These are phyloP conservation scores for Incumbomyces lentus DNA, from an alignment of 2,329 filamentous ascomycete genomes.

Conservation along the genomic window DNA sequence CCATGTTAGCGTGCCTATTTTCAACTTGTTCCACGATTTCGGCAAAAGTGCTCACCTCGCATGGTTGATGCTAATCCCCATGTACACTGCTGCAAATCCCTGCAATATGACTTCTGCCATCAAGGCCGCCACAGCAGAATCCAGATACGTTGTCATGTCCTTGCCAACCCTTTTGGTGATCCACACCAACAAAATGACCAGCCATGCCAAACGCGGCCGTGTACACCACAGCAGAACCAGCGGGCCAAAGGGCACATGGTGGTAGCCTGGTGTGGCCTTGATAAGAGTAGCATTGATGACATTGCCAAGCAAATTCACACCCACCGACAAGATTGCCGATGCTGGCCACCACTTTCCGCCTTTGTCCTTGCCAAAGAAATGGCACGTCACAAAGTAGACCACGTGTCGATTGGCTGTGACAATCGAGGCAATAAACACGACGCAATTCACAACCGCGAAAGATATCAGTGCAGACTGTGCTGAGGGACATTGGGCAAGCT, in stretches of 20 bases:
- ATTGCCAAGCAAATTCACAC: conserved; percentile 20
- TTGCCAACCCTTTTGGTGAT: conserved; percentile 4
- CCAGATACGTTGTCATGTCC: conserved; percentile 13
- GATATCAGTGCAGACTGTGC: neutral
- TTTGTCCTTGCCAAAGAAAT: neutral
- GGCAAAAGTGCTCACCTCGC: conserved; percentile 8
- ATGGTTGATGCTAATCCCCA: conserved; percentile 23
- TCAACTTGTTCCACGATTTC: too few relatives aligned
- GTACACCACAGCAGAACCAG: conserved; percentile 26
- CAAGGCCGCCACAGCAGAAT: conserved; percentile 14
- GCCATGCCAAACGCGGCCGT: conserved; percentile 24
- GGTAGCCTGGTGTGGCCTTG: conserved; percentile 19
- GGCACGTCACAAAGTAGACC: neutral
- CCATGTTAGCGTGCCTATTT: too few relatives aligned
- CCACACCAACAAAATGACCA: conserved; percentile 15
- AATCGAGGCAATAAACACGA: neutral
- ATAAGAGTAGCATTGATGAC: conserved; percentile 20
- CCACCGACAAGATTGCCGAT: conserved; percentile 18
- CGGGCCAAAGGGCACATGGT: conserved; percentile 18
- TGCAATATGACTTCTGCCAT: conserved; percentile 23
- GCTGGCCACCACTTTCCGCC: conserved; percentile 15
- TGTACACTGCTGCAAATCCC: conserved; percentile 17
- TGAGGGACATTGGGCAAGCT: neutral
- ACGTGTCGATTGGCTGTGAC: neutral
- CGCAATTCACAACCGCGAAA: conserved; percentile 2